Conservation (phyloP, 1,284 basidiomycete species). For the Cerioporus squamosus region DNA sequence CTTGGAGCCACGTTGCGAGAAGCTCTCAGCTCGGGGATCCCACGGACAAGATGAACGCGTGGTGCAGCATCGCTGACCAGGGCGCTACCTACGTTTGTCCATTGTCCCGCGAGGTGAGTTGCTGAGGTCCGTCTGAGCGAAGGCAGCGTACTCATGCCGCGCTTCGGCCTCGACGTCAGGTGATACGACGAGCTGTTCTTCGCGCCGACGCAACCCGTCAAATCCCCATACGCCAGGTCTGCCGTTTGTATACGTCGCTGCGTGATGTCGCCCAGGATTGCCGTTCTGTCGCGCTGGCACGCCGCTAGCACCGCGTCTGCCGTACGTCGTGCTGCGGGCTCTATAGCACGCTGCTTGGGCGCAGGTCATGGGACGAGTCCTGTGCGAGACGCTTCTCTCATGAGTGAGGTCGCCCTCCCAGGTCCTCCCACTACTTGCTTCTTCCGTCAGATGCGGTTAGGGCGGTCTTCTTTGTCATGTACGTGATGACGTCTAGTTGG, state of each 20-base stretch:
- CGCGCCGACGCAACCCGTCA: conserved; percentile 9
- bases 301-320: conserved; percentile 7
- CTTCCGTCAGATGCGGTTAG: conserved; percentile 12
- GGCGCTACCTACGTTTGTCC: too few species aligned
- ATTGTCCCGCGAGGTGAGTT: too few species aligned
- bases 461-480: conserved; percentile 2
- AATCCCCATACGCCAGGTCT: conserved; percentile 10
- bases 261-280: conserved; percentile 10
- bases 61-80: too few species aligned
- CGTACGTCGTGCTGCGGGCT: conserved; percentile 8
- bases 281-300: conserved; percentile 13
- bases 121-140: too few species aligned
- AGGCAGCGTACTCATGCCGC: conserved; percentile 3
- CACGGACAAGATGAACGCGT: conserved; percentile 17
- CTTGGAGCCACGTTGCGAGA: conserved; percentile 22
- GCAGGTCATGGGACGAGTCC: conserved; percentile 20
- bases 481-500: conserved; percentile 12
- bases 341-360: conserved; percentile 8
- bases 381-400: conserved; percentile 2
- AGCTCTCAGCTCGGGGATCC: conserved; percentile 11
- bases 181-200: background rate
- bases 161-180: conserved; percentile 11
- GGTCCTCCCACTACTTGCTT: conserved; percentile 2
- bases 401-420: background rate
- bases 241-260: background rate